Evolutionary conservation across 192 early-diverging fungal genomes (phyloP), one percentile per base, ranked within the genome.

Genomic region (Diversispora eburnea): DNA sequence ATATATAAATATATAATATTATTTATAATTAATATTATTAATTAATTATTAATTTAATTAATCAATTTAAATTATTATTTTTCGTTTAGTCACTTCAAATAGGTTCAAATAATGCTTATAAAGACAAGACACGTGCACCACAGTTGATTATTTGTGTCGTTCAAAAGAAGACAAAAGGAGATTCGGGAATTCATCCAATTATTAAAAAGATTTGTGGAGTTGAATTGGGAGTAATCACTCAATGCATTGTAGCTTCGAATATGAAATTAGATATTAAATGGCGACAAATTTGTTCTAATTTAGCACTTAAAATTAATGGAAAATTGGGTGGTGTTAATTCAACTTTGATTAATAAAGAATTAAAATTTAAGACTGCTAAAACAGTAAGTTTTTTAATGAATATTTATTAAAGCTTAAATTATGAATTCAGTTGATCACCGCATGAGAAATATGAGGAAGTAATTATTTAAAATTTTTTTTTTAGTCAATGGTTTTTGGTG

Each of bases 171-270:
- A 88, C 70, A 84, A 89, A 63, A 54, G 91, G 89, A 75, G 92
- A 88, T 60, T 90, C 89, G 22, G 85, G 88, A 48, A 77, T 95
- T 2, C 96, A 98, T 78, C 90, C 91, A 46, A 88, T 78, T 56
- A 89, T 96, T 78, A 98, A 98, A 85, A 84, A 94, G 17, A 84
- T 93, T 43, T 88, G 89, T 20, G 95, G 96, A 77, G 95, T 93
- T 0, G 87, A 93, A 25, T 82, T 96, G 62, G 94, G 95, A 33
- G 81, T 97, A 12, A 84, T 90, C 0, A 91, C 92, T 41, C 92
- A 94, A 82, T 94, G 92, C 76, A 90, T 94, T 77, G 89, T 82
- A 79, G 80, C 74, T 84, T 86, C 60, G 76, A 52, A 75, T 57
- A 72, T 76, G 46, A 83, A 60, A 33, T 8, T 9, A 46, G 47